A percentile compares a stretch with the other conserved stretches of the same genome.
Conservation (phyloP, 768 basidiomycete species). For the Auricularia sp. region DNA sequence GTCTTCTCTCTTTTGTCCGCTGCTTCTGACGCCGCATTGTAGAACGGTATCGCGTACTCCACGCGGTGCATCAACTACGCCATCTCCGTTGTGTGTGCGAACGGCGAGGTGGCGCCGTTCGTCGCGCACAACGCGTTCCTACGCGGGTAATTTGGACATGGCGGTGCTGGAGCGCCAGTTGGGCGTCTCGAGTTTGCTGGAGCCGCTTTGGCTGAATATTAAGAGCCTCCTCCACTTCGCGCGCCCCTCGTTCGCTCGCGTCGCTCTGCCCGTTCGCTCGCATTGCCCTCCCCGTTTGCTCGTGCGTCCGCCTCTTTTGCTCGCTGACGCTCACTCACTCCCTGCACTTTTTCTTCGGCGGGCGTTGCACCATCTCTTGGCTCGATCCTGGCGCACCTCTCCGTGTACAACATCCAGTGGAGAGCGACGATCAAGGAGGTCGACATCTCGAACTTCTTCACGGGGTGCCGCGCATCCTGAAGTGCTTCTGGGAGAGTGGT, state of each 20-base stretch:
- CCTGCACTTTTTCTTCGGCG: conserved; percentile 68
- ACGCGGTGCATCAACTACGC: conserved; percentile 21
- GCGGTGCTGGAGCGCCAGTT: conserved; percentile 64
- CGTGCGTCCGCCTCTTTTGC: too few relatives aligned
- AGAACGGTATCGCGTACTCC: conserved; percentile 25
- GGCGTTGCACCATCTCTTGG: conserved; percentile 61
- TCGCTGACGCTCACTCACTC: conserved; percentile 9
- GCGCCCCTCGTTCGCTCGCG: conserved; percentile 14
- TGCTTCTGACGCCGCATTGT: neutral
- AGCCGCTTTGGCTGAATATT: conserved; percentile 22
- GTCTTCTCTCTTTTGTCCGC: neutral
- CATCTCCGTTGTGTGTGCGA: conserved; percentile 38
- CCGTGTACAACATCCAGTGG: conserved; percentile 41
- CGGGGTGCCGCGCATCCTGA: conserved; percentile 24
- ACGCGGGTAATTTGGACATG: conserved; percentile 57
- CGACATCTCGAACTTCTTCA: conserved; percentile 23
- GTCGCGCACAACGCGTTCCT: conserved; percentile 17
- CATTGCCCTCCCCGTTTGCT: too few relatives aligned
- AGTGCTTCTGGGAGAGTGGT: conserved; percentile 23
- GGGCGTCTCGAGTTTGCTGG: conserved; percentile 29
- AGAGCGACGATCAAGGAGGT: conserved; percentile 25
- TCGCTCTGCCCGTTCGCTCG: neutral
- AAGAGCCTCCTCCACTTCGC: conserved; percentile 29
- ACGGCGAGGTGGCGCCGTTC: conserved; percentile 42
- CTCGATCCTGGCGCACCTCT: conserved; percentile 44